These are phyloP conservation scores for Aspergillus neotritici DNA, from an alignment of 2,329 filamentous ascomycete species.

Conservation along the genomic window DNA sequence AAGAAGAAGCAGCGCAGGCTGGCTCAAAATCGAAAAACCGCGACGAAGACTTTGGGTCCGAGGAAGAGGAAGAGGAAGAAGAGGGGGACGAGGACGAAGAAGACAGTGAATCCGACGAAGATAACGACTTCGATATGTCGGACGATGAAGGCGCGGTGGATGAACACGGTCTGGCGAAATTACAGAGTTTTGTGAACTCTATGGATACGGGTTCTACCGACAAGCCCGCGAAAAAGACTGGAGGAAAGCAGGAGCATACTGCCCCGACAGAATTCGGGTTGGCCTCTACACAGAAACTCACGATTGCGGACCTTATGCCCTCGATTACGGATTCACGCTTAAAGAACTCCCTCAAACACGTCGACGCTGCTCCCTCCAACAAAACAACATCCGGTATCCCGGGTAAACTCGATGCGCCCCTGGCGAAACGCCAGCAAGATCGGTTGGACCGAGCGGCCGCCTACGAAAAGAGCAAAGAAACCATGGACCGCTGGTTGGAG, in stretches of 20 bases:
- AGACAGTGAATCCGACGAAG: slow-evolving; percentile 41
- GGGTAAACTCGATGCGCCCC: slow-evolving; percentile 72
- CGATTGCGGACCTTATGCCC: slow-evolving; percentile 67
- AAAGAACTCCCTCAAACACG: slow-evolving; percentile 72
- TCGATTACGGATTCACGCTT: slow-evolving; percentile 67
- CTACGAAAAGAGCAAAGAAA: slow-evolving; percentile 86
- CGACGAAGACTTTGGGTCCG: slow-evolving; percentile 4
- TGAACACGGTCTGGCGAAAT: slow-evolving; percentile 53
- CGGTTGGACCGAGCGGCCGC: slow-evolving; percentile 74
- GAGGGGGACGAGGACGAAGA: slow-evolving; percentile 30
- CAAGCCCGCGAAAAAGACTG: slow-evolving; percentile 29
- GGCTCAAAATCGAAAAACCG: slow-evolving; percentile 22
- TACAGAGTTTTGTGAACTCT: slow-evolving; percentile 64
- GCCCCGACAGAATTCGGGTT: slow-evolving; percentile 57
- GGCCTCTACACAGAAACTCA: slow-evolving; percentile 61
- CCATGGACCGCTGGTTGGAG: slow-evolving; percentile 83
- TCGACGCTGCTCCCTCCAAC: slow-evolving; percentile 41
- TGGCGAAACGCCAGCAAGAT: slow-evolving; percentile 81
- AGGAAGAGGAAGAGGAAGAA: slow-evolving; percentile 23
- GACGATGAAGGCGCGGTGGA: slow-evolving; percentile 31
- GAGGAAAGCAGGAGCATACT: slow-evolving; percentile 55
- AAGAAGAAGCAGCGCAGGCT: slow-evolving; percentile 37
- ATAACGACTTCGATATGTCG: slow-evolving; percentile 42
- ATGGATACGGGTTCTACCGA: slow-evolving; percentile 46
- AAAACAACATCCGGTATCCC: slow-evolving; percentile 51